Base-by-base conservation (phyloP, 2,329 filamentous ascomycete species). In the Phialemonium atrogriseum region DNA sequence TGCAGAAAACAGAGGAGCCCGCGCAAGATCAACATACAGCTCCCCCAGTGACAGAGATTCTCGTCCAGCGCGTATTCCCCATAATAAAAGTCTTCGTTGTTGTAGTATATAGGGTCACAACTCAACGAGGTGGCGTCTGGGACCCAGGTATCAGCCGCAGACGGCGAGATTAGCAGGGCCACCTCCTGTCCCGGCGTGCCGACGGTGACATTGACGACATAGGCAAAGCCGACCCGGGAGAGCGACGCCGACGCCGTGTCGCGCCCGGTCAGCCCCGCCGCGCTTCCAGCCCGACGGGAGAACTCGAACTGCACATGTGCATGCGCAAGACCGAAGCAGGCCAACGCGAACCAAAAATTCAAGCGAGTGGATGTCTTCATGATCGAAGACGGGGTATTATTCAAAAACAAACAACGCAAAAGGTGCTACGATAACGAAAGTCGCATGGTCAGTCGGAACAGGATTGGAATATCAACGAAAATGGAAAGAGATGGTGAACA, bases 121-220 rank as follows among this genome's bases (percentile, higher is more conserved):
- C 26, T 35, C 29, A 34, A 1, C 4, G 37, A 38, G 13, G 38
- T 33, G 6, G 42, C 33, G 27, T 50, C 45, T 11, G 42, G 38
- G 10, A 55, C 44, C 51, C 51, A 56, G 3, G 52, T 50, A 21
- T 47, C 35, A 10, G 41, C 31, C 4, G 37, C 16, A 1, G 43
- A 46, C 2, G 48, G 34, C 16, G 49, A 44, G 18, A 54, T 37
- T 15, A 45, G 23, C 20, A 56, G 37, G 16, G 45, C 39, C 7
- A 56, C 13, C 6, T 41, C 30, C 37, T 56, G 52, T 6, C 39
- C 34, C 11, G 52, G 52, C 4, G 50, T 46, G 30, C 50, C 46
- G 27, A 55, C 39, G 4, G 42, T 34, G 28, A 36, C 45, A 17
- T 51, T 43, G 25, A 49, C 41, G 19, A 46, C 33, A 28, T 47